phyloP scores from a whole-genome alignment of 2,329 filamentous ascomycete species.

The Calonectria pteridis region DNA sequence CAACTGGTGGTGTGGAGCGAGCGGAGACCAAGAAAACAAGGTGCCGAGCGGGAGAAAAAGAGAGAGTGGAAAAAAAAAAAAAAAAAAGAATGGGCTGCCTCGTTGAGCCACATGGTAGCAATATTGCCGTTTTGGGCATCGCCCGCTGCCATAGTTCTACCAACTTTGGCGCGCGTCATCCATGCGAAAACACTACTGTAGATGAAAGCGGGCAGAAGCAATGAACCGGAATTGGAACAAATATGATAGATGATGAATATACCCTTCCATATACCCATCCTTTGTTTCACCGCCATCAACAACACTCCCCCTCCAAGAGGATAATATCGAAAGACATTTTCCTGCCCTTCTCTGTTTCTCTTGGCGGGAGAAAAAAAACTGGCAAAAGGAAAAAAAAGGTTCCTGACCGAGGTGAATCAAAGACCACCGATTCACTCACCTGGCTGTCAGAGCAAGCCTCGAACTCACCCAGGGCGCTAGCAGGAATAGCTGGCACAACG shows the following conservation, averaged over 20 bases:
- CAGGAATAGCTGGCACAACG: background rate
- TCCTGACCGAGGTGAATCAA: background rate
- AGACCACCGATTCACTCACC: background rate
- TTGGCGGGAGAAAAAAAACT: background rate
- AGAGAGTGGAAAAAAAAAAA: background rate
- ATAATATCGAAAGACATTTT: background rate
- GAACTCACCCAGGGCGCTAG: background rate
- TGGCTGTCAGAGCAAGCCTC: slow-evolving; percentile 7
- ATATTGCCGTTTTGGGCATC: background rate
- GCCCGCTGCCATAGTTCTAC: background rate
- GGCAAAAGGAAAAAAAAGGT: background rate
- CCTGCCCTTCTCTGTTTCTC: background rate
- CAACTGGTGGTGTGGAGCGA: slow-evolving; percentile 8
- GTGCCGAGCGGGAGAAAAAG: background rate
- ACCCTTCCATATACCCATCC: slow-evolving; percentile 3
- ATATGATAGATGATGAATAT: slow-evolving; percentile 3
- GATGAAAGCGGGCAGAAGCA: background rate
- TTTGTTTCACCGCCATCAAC: slow-evolving; percentile 4
- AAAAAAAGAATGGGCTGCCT: background rate
- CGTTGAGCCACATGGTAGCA: background rate
- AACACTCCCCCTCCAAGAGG: background rate
- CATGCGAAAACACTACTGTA: background rate
- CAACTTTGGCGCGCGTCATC: background rate
- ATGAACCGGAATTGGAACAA: slow-evolving; percentile 2
- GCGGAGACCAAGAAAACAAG: background rate